Evolutionary conservation across 371 early-diverging fungal genomes (phyloP), one percentile per base, ranked within the genome.

Genomic region (Rhizopus stolonifer): DNA sequence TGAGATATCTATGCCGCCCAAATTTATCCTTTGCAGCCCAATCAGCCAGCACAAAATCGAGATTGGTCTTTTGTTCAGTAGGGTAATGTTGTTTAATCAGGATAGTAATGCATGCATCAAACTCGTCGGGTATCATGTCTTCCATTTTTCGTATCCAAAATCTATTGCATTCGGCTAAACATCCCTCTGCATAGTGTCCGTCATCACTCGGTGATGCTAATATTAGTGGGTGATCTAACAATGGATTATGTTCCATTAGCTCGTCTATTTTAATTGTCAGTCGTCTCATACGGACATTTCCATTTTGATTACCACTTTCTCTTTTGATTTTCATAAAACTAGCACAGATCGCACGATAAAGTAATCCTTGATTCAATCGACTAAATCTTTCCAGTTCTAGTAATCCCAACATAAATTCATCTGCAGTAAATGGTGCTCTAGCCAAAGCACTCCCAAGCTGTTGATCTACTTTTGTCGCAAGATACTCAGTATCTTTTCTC

Each of bases 21-120:
- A 57, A 70, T 11, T 64, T 54, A 24, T 67, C 69, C 19, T 64
- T 53, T 1, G 57, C 54, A 1, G 66, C 59, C 74, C 74, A 74
- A 22, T 65, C 61, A 1, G 70, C 71, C 26, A 74, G 34, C 2
- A 64, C 50, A 1, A 58, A 26, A 21, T 74, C 74, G 18, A 74
- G 33, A 25, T 70, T 56, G 0, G 55, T 61, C 49, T 74, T 74
- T 44, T 49, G 29, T 2, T 64, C 61, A 8, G 50, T 55, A 7
- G 74, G 74, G 29, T 74, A 74, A 11, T 60, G 56, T 5, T 42
- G 40, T 18, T 50, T 42, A 19, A 74, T 43, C 0, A 54, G 45
- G 4, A 52, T 49, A 31, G 54, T 55, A 10, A 74, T 33, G 24
- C 57, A 47, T 7, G 62, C 21, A 11, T 67, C 56, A 39, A 74